phyloP scores from a whole-genome alignment of 805 yeast genomes.

The Saccharomyces paradoxus region DNA sequence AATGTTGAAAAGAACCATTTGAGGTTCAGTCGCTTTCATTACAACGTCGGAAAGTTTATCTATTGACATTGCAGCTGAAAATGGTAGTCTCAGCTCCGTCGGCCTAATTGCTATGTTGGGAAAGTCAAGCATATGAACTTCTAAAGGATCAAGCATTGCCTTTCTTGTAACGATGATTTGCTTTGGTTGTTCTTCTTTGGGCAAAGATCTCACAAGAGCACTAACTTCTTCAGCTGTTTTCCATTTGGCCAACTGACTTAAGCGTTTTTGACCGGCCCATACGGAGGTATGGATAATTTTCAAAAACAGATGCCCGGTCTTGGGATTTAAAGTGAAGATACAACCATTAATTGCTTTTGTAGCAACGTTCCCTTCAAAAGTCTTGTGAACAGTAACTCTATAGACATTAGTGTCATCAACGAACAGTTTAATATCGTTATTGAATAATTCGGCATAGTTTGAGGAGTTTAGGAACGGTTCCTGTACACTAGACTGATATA shows the following conservation, averaged over 20 bases:
- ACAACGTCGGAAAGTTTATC: conserved; percentile 75
- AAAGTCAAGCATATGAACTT: conserved; percentile 94
- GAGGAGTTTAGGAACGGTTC: conserved; percentile 84
- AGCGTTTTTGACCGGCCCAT: conserved; percentile 94
- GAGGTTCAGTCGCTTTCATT: conserved; percentile 81
- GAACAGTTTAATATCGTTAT: conserved; percentile 73
- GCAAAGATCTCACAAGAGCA: conserved; percentile 78
- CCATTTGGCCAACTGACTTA: conserved; percentile 93
- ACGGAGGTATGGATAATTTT: conserved; percentile 89
- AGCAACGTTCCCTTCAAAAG: conserved; percentile 86
- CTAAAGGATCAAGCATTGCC: conserved; percentile 88
- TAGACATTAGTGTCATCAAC: conserved; percentile 93
- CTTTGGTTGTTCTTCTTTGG: conserved; percentile 89
- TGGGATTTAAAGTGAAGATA: conserved; percentile 80
- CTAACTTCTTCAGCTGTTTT: conserved; percentile 97
- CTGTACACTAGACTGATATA: conserved; percentile 88
- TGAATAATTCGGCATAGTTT: conserved; percentile 84
- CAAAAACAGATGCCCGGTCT: conserved; percentile 80
- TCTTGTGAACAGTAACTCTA: conserved; percentile 82
- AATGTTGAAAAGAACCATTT: conserved; percentile 81
- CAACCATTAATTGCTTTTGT: conserved; percentile 93
- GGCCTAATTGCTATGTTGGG: conserved; percentile 86
- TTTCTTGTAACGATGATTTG: conserved; percentile 85
- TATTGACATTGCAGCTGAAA: conserved; percentile 74
- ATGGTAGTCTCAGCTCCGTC: conserved; percentile 83